These are phyloP conservation scores for Aphanomyces invadans DNA, from an alignment of 352 stramenopile species.

Conservation along the genomic window DNA sequence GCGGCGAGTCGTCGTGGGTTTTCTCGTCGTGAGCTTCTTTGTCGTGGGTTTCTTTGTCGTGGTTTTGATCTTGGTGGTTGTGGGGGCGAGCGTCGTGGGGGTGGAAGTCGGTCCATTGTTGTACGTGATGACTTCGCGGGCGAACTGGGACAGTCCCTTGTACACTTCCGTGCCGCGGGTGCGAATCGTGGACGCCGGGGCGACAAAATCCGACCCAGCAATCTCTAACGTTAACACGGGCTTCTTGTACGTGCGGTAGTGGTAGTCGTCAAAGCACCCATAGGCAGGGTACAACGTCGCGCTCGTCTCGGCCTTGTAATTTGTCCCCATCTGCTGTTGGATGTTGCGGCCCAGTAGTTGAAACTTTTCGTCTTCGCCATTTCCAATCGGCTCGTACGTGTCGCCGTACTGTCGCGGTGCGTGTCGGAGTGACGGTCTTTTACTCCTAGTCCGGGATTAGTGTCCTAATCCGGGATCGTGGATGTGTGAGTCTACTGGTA, in stretches of 20 bases:
- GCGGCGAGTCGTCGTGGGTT: too few relatives aligned
- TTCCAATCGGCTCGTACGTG: conserved; percentile 1
- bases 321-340: conserved; percentile 26
- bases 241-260: conserved; percentile 33
- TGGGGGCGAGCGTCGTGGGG: too few relatives aligned
- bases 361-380: conserved; percentile 28
- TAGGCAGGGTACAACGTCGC: conserved; percentile 30
- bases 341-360: conserved; percentile 30
- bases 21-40: too few relatives aligned
- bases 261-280: conserved; percentile 31
- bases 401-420: background rate
- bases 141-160: conserved; percentile 30
- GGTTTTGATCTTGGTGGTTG: too few relatives aligned
- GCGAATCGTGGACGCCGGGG: conserved; percentile 26
- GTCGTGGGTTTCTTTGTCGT: too few relatives aligned
- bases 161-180: conserved; percentile 28
- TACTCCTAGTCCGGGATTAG: too few relatives aligned
- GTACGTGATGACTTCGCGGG: conserved; percentile 20
- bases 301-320: conserved; percentile 29
- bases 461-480: too few relatives aligned
- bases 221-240: conserved; percentile 31
- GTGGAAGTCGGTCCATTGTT: too few relatives aligned
- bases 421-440: too few relatives aligned
- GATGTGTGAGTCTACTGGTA: too few relatives aligned
- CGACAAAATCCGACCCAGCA: conserved; percentile 29